These are phyloP conservation scores for Typha latifolia DNA, from an alignment of 176 grass and related monocot genomes.

Conservation along the genomic window DNA sequence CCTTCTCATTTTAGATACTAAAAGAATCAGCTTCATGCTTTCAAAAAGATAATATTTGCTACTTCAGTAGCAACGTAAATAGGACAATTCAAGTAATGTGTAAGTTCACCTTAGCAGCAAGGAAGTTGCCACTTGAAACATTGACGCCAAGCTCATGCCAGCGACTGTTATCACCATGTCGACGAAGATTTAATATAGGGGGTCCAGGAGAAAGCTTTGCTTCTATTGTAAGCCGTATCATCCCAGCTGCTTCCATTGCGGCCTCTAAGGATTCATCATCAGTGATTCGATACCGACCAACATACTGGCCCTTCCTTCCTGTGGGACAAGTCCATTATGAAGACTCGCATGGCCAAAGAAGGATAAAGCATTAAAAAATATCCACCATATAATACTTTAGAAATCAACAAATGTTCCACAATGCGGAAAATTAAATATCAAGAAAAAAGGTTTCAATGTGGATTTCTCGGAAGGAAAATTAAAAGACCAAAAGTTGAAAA, in stretches of 20 bases:
- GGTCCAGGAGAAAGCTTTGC: conserved; percentile 98
- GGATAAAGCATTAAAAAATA: no score
- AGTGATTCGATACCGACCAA: conserved; percentile 66
- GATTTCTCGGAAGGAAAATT: no score
- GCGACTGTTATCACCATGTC: conserved; percentile 65
- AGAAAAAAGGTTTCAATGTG: no score
- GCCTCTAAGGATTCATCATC: conserved; percentile 66
- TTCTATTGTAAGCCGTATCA: conserved; percentile 60
- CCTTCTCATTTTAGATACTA: no score
- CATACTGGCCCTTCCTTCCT: conserved; percentile 67
- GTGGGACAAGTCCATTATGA: neutral
- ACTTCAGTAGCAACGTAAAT: neutral
- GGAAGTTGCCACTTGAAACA: conserved; percentile 90
- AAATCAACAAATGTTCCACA: no score
- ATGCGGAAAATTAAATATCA: no score
- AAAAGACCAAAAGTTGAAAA: no score
- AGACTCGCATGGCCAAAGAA: no score
- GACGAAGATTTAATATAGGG: conserved; percentile 75
- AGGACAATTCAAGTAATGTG: neutral
- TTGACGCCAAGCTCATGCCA: conserved; percentile 72
- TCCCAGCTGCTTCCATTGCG: conserved; percentile 95
- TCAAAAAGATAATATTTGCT: no score
- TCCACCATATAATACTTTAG: no score
- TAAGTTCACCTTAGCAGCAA: conserved; percentile 81
- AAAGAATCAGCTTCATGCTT: neutral